phyloP scores from a whole-genome alignment of 2,329 filamentous ascomycete genomes.

The Pestalotiopsis sp. region DNA sequence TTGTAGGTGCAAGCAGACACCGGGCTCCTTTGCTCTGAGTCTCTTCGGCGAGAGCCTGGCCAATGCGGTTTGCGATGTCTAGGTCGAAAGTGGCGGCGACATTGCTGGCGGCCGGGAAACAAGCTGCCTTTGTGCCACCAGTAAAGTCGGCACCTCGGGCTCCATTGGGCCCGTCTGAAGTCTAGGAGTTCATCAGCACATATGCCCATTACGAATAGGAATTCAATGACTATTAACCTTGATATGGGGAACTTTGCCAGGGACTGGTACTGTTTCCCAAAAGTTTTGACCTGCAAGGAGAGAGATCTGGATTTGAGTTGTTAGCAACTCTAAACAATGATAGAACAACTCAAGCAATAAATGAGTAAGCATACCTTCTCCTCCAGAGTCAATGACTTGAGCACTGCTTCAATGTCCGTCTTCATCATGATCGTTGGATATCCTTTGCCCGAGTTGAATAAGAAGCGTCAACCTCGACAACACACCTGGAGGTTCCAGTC shows the following conservation, averaged over 20 bases:
- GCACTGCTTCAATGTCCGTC: slow-evolving; percentile 16
- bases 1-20: slow-evolving; percentile 69
- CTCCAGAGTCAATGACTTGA: slow-evolving; percentile 16
- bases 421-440: background rate
- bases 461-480: background rate
- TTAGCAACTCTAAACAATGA: background rate
- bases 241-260: slow-evolving; percentile 15
- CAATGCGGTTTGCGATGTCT: slow-evolving; percentile 58
- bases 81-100: slow-evolving; percentile 66
- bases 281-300: slow-evolving; percentile 16
- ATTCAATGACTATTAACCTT: slow-evolving; percentile 13
- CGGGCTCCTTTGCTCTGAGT: slow-evolving; percentile 65
- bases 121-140: slow-evolving; percentile 32
- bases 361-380: slow-evolving; percentile 14
- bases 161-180: slow-evolving; percentile 36
- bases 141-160: slow-evolving; percentile 34
- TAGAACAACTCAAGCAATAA: too few species aligned
- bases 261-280: slow-evolving; percentile 17
- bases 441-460: background rate
- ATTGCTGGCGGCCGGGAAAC: slow-evolving; percentile 33
- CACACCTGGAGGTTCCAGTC: background rate
- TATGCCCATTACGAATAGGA: background rate
- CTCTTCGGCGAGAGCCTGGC: slow-evolving; percentile 60
- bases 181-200: slow-evolving; percentile 1
- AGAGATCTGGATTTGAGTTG: slow-evolving; percentile 6